Evolutionary conservation across 495 filamentous ascomycete genomes (phyloP).

Genomic region (Trichoderma asperelloides): DNA sequence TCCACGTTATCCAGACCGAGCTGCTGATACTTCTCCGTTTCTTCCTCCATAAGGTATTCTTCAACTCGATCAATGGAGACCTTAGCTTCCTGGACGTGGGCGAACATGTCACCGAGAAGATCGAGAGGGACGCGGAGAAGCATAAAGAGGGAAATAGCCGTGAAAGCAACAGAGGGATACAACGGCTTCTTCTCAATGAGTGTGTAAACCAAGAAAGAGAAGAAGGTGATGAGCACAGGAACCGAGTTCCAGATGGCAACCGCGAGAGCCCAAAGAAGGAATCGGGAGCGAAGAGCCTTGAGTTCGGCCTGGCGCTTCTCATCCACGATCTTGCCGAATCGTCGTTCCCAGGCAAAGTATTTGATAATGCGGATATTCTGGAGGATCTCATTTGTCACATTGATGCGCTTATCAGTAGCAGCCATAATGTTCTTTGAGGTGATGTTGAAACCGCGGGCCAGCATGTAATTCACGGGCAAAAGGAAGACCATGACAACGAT

Average conservation of each 20-base stretch:
- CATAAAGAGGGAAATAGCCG: slow-evolving; percentile 89
- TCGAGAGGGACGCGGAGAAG: slow-evolving; percentile 92
- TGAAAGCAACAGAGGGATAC: slow-evolving; percentile 91
- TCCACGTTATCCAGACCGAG: slow-evolving; percentile 54
- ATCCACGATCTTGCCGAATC: slow-evolving; percentile 77
- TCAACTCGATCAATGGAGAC: slow-evolving; percentile 96
- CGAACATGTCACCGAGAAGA: slow-evolving; percentile 97
- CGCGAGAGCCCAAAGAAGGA: slow-evolving; percentile 83
- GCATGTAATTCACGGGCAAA: slow-evolving; percentile 78
- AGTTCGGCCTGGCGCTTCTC: slow-evolving; percentile 80
- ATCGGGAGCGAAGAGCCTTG: slow-evolving; percentile 65
- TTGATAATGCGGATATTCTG: slow-evolving; percentile 99
- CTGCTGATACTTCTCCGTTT: slow-evolving; percentile 94
- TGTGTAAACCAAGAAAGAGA: slow-evolving; percentile 91
- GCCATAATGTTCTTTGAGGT: slow-evolving; percentile 87
- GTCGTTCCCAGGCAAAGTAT: slow-evolving; percentile 97
- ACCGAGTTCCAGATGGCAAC: slow-evolving; percentile 96
- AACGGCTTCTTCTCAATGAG: slow-evolving; percentile 81
- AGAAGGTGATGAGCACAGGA: slow-evolving; percentile 89
- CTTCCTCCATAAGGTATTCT: slow-evolving; percentile 86
- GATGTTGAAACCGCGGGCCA: slow-evolving; percentile 72
- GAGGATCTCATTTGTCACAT: slow-evolving; percentile 92
- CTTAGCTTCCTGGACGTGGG: slow-evolving; percentile 94
- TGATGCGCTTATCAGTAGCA: slow-evolving; percentile 91
- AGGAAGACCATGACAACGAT: slow-evolving; percentile 86